A percentile compares a stretch with the other conserved stretches of the same genome.
phyloP scores from a whole-genome alignment of 2,329 filamentous ascomycete genomes.

The Trichoderma hamatum region DNA sequence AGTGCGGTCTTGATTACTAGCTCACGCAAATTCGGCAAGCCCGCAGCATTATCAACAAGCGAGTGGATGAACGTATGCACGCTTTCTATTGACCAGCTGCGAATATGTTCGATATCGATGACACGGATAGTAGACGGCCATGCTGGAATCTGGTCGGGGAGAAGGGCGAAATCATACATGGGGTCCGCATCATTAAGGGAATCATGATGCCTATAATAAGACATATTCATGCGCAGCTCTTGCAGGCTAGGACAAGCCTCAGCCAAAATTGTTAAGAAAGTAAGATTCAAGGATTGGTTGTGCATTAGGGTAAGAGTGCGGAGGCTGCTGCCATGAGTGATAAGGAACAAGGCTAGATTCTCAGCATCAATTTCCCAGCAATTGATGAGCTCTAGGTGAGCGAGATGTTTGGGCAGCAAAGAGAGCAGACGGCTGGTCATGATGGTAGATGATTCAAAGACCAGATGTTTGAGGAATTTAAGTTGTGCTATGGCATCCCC shows the following conservation, averaged over 20 bases:
- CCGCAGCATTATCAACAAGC: slow-evolving; percentile 69
- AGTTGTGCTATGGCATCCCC: slow-evolving; percentile 50
- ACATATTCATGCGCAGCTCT: slow-evolving; percentile 74
- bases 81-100: slow-evolving; percentile 70
- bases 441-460: slow-evolving; percentile 74
- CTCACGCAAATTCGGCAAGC: slow-evolving; percentile 67
- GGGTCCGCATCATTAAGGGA: slow-evolving; percentile 74
- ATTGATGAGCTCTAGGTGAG: slow-evolving; percentile 73
- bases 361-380: slow-evolving; percentile 75
- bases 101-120: slow-evolving; percentile 76
- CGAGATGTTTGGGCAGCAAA: slow-evolving; percentile 66
- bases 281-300: slow-evolving; percentile 76
- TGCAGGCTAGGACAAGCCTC: slow-evolving; percentile 70
- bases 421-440: slow-evolving; percentile 70
- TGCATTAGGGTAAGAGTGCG: slow-evolving; percentile 71
- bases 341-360: slow-evolving; percentile 66
- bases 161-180: slow-evolving; percentile 70
- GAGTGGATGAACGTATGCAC: slow-evolving; percentile 80
- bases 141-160: slow-evolving; percentile 65
- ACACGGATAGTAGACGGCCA: slow-evolving; percentile 76
- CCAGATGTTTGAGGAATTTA: slow-evolving; percentile 65
- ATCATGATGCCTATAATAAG: slow-evolving; percentile 72
- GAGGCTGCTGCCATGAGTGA: slow-evolving; percentile 68
- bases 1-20: slow-evolving; percentile 78
- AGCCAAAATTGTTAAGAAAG: slow-evolving; percentile 70